Evolutionary conservation across 164 flowering plant genomes (phyloP).

Genomic region (Kingdonia uniflora): DNA sequence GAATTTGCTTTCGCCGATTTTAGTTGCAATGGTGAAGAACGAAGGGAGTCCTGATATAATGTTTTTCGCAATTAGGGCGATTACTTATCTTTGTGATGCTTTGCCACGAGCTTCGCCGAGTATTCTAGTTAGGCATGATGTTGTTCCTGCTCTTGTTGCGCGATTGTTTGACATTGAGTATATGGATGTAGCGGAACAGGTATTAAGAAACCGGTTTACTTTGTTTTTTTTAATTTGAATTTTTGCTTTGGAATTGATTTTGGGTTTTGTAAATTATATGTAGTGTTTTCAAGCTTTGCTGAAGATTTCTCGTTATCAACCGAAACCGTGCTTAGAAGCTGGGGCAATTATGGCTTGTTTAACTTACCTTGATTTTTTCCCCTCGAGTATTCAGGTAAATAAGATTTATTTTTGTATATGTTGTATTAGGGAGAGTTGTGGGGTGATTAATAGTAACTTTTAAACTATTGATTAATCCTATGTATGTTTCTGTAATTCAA

Average conservation of each 20-base stretch:
- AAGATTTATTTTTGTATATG: too few species aligned
- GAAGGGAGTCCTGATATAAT: conserved; percentile 58
- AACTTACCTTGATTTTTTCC: conserved; percentile 73
- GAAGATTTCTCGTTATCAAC: conserved; percentile 74
- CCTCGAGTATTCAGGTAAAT: conserved; percentile 71
- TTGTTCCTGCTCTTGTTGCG: conserved; percentile 63
- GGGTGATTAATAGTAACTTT: too few species aligned
- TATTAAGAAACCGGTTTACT: too few species aligned
- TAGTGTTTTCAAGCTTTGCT: conserved; percentile 54
- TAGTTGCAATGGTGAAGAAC: conserved; percentile 52
- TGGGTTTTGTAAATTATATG: neutral
- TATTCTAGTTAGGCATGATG: conserved; percentile 51
- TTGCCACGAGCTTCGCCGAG: conserved; percentile 37
- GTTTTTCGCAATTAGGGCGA: conserved; percentile 68
- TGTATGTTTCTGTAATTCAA: too few species aligned
- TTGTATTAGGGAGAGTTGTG: too few species aligned
- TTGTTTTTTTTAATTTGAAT: too few species aligned
- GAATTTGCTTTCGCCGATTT: conserved; percentile 41
- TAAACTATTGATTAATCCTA: too few species aligned
- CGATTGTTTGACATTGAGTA: conserved; percentile 61
- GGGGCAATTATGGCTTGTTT: conserved; percentile 84
- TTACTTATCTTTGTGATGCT: conserved; percentile 75
- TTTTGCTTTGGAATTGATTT: neutral
- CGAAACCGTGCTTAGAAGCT: conserved; percentile 67
- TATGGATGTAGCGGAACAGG: conserved; percentile 95